Evolutionary conservation across 305 asterid genomes (phyloP), one percentile per base, ranked within the genome.

Genomic region (Solanum hybrid): DNA sequence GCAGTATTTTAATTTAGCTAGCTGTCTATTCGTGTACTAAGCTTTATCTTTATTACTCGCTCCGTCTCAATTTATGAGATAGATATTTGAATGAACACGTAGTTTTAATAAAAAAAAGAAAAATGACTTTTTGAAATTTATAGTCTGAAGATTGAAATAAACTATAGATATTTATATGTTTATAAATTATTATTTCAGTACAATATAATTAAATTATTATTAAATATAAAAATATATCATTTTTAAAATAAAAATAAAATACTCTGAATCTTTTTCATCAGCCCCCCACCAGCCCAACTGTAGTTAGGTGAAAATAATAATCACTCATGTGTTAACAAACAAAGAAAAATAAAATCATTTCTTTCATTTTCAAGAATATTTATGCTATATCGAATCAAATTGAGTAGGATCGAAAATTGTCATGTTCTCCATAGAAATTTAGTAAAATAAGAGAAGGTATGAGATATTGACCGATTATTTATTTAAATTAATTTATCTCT

Each of bases 231-330:
- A 64, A n/a, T n/a, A 64, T 22, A 56, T 64, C 19, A 45, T n/a
- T 64, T 64, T 60, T 2, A 2, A 3, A n/a, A n/a, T 13, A 13
- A 45, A 45, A 45, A 45, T 13, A 38, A 38, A 38, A 1, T 69
- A n/a, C 15, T 69, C 7, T 69, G 15, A 69, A 69, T 60, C 69
- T 60, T 60, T 69, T 69, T 69, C 35, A 72, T 27, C 78, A 72
- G 35, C 8, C 9, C 35, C 56, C 32, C 6, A 64, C 45, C 51
- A n/a, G 6, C 51, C 11, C 79, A 73, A 36, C 85, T 13, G 7
- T 78, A 36, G 1, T 79, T 79, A n/a, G 85, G 85, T 79, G 60
- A 79, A 79, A 12, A 78, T 36, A 79, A 24, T 79, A 75, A 79
- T 24, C 32, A 79, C 10, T 36, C 8, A 6, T 36, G 64, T 14